These are phyloP conservation scores for Monosporascus sp. DNA, from an alignment of 2,329 filamentous ascomycete species.

Conservation along the genomic window DNA sequence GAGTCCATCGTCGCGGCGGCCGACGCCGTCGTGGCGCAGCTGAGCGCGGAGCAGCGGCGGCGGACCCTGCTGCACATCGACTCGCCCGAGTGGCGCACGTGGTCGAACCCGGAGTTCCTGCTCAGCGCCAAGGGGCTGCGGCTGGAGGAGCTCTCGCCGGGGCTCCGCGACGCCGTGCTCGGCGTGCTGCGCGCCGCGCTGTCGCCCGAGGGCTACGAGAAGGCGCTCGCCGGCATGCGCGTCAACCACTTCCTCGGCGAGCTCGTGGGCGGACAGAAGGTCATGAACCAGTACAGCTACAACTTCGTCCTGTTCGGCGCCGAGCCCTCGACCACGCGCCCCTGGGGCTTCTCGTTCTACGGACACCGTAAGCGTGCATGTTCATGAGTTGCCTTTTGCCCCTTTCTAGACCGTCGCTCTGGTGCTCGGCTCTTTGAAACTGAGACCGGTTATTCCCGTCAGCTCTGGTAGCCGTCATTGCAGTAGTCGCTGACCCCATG, in stretches of 20 bases:
- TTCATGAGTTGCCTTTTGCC: too few relatives aligned
- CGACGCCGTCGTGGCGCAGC: slow-evolving; percentile 36
- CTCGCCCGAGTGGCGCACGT: slow-evolving; percentile 65
- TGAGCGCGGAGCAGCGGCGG: slow-evolving; percentile 44
- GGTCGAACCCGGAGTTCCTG: slow-evolving; percentile 69
- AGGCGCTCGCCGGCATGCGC: slow-evolving; percentile 64
- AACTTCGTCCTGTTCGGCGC: slow-evolving; percentile 68
- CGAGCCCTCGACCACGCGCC: slow-evolving; percentile 44
- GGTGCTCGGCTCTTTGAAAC: too few relatives aligned
- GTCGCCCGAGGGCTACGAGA: slow-evolving; percentile 65
- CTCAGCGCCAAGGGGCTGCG: slow-evolving; percentile 64
- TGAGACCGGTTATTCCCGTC: too few relatives aligned
- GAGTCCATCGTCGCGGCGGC: slow-evolving; percentile 49
- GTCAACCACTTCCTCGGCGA: slow-evolving; percentile 72
- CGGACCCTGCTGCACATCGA: slow-evolving; percentile 57
- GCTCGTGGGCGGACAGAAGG: slow-evolving; percentile 52
- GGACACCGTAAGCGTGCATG: slow-evolving; percentile 49
- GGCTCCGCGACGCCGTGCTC: slow-evolving; percentile 46
- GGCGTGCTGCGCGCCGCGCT: slow-evolving; percentile 52
- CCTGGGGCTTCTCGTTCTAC: slow-evolving; percentile 73
- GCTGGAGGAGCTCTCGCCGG: slow-evolving; percentile 51
- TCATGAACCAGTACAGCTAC: slow-evolving; percentile 73
- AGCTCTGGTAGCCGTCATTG: too few relatives aligned
- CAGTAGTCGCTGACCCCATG: too few relatives aligned
- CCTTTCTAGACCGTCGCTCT: too few relatives aligned